Evolutionary conservation across 164 flowering plant species (phyloP), one percentile per base, ranked within the genome.

Genomic region (Sextonia rubra): DNA sequence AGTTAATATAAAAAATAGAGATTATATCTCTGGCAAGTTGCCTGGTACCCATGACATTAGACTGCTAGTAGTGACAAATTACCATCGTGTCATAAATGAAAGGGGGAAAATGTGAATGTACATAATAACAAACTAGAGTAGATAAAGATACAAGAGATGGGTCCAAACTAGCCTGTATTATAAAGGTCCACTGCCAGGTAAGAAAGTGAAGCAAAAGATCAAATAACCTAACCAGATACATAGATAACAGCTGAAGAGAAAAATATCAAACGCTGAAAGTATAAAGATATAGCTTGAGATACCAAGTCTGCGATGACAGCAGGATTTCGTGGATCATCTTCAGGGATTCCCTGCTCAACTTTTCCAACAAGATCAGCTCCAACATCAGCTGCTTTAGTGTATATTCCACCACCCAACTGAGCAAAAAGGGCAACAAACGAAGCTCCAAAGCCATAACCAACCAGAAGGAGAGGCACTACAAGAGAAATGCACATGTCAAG

Each of bases 221-320:
- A 14, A 69, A 44, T 23, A 47, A 49, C 20, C 32, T 44, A n/a
- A 63, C 4, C 64, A 69, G 56, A 29, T 72, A 22, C 67, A 52
- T 15, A 25, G n/a, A 47, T 25, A 62, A 47, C 74, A 47, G 32
- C 5, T 3, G 18, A 69, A 58, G 5, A n/a, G 30, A 27, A 23
- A 24, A 11, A 14, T 52, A 18, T 69, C 32, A 20, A 67, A 65
- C 23, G 23, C 56, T 48, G 24, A 12, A 49, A 32, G 8, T 23
- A 1, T 60, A 25, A 70, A 20, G 27, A 70, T 32, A 69, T 67
- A 73, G 32, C 12, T 60, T 15, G 25, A 66, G 55, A n/a, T 86
- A 95, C 99, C 99, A 95, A 83, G 83, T 95, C 99, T 65, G 99
- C 99, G 84, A 95, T 93, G 47, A 95, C 99, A 76, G 99, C 99